Evolutionary conservation across 495 filamentous ascomycete species (phyloP), one percentile per base, ranked within the genome.

Genomic region (Paragyromitra xinjiangensis): DNA sequence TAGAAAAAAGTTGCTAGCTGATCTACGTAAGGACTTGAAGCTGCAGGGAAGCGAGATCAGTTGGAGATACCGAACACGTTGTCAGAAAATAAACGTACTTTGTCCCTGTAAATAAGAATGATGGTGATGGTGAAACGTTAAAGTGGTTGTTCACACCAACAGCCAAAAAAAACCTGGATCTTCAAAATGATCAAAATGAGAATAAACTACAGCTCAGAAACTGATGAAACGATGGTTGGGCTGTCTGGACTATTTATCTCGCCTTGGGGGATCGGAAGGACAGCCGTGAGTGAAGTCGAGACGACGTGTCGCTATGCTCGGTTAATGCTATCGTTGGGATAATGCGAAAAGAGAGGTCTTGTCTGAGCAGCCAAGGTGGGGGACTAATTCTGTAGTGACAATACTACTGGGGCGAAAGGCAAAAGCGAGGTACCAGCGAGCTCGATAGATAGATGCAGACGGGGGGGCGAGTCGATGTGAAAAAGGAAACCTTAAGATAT

Each of bases 231-330:
- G 69, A 66, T 50, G 42, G 74, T 61, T 65, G 51, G 61, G 59
- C 24, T 58, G 58, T 73, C 61, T 58, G 73, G 74, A 66, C 74
- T 77, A 77, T 77, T 77, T 77, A 77, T 77, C 68, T 77, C 37
- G 58, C 40, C 74, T 72, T 77, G 40, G 53, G 22, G 63, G 44
- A 69, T 72, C 74, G 69, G 74, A 34, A 59, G 50, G 70, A 37
- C 37, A 56, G 61, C 70, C 48, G 61, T 12, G 37, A 63, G 59
- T 58, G 56, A 73, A 55, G 61, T 73, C 61, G 39, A 19, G 69
- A 73, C 74, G 74, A 77, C 69, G 74, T 77, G 74, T 77, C 69
- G 74, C 59, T 65, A 64, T 45, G 51, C 74, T 77, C 74, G 74
- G 74, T 73, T 77, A 76, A 76, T 76, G 67, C 56, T 71, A 76